Evolutionary conservation across 2,329 filamentous ascomycete genomes (phyloP).

Genomic region (Colletotrichum sp.): DNA sequence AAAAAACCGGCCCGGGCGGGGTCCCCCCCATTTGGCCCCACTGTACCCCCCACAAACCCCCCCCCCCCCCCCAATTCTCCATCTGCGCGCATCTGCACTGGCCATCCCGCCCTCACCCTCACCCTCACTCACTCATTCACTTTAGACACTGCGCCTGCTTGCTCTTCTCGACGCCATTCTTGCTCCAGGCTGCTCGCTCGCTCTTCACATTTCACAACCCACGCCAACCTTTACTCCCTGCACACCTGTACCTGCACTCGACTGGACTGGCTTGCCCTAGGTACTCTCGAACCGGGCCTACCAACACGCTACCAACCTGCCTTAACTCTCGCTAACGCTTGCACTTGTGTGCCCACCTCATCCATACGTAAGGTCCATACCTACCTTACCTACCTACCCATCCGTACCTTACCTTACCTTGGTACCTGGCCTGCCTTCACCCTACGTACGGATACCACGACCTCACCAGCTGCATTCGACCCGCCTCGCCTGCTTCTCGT

Average conservation of each 20-base stretch:
- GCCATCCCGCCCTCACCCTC: background rate
- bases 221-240: background rate
- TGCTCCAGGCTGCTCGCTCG: background rate
- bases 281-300: background rate
- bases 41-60: too few species aligned
- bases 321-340: background rate
- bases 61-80: background rate
- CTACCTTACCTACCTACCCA: background rate
- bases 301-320: background rate
- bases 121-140: background rate
- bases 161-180: background rate
- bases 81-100: background rate
- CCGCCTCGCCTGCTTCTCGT: background rate
- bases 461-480: background rate
- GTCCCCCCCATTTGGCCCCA: too few species aligned
- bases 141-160: background rate
- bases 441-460: background rate
- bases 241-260: background rate
- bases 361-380: background rate
- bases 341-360: background rate
- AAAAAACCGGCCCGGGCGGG: too few species aligned
- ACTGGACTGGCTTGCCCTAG: background rate
- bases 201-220: background rate
- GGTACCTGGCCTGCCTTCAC: background rate
- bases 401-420: background rate